Evolutionary conservation across 345 rosid species (phyloP).

Genomic region (Mallotus nudiflorus): DNA sequence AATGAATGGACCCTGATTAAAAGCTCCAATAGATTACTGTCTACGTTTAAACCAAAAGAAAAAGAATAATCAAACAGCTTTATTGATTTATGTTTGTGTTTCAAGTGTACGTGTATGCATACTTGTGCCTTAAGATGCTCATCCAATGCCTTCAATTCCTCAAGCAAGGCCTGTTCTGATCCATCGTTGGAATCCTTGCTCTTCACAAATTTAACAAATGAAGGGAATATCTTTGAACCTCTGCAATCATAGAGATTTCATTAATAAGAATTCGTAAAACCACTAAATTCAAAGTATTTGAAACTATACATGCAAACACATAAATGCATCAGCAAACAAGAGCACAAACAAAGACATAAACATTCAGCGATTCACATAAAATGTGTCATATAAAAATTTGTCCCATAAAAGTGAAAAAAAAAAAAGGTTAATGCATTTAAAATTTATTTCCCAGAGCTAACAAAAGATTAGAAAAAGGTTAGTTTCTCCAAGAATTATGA

Average conservation of each 20-base stretch:
- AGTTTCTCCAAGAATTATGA: too few relatives aligned
- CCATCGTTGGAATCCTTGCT: slow-evolving; percentile 85
- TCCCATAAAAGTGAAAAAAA: neutral
- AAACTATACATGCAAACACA: neutral
- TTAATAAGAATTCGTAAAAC: neutral
- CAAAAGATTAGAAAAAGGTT: too few relatives aligned
- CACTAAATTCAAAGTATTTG: neutral
- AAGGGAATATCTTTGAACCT: slow-evolving; percentile 66
- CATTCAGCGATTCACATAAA: neutral
- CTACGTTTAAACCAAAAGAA: neutral
- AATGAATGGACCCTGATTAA: slow-evolving; percentile 65
- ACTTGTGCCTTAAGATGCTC: slow-evolving; percentile 71
- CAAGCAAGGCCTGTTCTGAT: slow-evolving; percentile 69
- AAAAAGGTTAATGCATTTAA: neutral
- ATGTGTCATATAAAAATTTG: neutral
- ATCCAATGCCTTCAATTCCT: slow-evolving; percentile 77
- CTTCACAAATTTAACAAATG: slow-evolving; percentile 67
- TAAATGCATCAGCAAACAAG: neutral
- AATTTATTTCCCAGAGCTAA: neutral
- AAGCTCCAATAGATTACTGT: slow-evolving; percentile 3
- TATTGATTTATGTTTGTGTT: neutral
- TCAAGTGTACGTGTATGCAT: slow-evolving; percentile 15
- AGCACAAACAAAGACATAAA: neutral
- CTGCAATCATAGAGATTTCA: slow-evolving; percentile 25
- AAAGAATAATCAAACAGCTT: slow-evolving; percentile 1